Evolutionary conservation across 805 yeast species (phyloP), one percentile per base, ranked within the genome.

Genomic region (Kodamaea jinghongensis): DNA sequence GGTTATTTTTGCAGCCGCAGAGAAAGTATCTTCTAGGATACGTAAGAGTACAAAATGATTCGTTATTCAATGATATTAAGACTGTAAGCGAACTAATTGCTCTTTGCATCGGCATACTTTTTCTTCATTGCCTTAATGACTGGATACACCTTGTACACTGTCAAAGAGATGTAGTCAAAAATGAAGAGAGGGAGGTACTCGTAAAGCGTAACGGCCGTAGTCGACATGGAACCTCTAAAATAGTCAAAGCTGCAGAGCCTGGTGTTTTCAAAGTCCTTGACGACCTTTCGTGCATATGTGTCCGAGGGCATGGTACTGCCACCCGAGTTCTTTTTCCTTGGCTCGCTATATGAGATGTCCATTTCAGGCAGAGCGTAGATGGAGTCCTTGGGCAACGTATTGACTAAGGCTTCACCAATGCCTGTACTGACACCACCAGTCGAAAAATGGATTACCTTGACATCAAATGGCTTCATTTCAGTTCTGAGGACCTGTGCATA

Each of bases 391-490:
- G 86, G 83, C 26, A 83, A 56, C 1, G 77, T 72, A 48, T 87
- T 69, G 2, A 66, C 76, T 49, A 85, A 91, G 0, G 80, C 85
- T 31, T 15, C 22, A 4, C 20, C 39, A 49, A 86, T 83, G 41
- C 79, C 70, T 0, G 93, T 83, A 15, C 65, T 63, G 22, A 86
- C 93, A 27, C 86, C 91, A 22, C 95, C 95, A 6, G 93, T 85
- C 29, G 83, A 61, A 9, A 81, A 70, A 50, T 82, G 81, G 44
- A 83, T 67, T 0, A 86, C 91, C 36, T 78, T 69, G 4, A 86
- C 91, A 11, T 75, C 84, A 50, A 83, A 81, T 3, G 87, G 84
- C 54, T 76, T 76, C 73, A 86, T 56, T 58, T 86, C 95, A 17
- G 80, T 54, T 38, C 81, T 75, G 41, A 86, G 61, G 2, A 72